phyloP scores from a whole-genome alignment of 140 eudicot genomes.

The Ambrosia hybrid region DNA sequence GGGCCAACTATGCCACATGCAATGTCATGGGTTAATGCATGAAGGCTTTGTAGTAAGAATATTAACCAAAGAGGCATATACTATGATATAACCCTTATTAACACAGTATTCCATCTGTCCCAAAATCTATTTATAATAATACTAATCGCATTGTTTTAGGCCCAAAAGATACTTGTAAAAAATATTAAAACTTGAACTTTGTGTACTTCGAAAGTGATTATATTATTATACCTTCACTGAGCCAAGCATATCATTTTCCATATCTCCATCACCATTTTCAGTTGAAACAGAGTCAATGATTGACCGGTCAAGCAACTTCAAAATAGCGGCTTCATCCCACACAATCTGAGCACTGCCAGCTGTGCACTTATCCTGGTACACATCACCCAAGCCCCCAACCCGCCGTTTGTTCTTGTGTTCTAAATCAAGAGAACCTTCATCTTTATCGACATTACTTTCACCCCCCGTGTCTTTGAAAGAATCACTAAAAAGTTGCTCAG shows the following conservation, averaged over 20 bases:
- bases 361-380: constrained; percentile 81
- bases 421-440: constrained; percentile 42
- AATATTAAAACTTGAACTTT: too few relatives aligned
- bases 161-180: too few relatives aligned
- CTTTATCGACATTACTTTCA: constrained; percentile 49
- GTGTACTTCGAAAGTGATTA: not conserved
- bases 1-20: too few relatives aligned
- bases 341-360: constrained; percentile 60
- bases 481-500: constrained; percentile 80
- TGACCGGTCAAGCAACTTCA: constrained; percentile 90
- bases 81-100: too few relatives aligned
- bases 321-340: constrained; percentile 89
- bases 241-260: constrained; percentile 95
- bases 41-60: too few relatives aligned
- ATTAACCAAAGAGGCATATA: too few relatives aligned
- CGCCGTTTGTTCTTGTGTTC: constrained; percentile 67
- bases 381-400: constrained; percentile 87
- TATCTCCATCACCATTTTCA: constrained; percentile 72
- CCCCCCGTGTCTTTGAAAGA: constrained; percentile 50
- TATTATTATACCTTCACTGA: constrained; percentile 72
- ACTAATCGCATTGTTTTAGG: too few relatives aligned
- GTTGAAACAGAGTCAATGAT: constrained; percentile 51
- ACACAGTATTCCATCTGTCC: too few relatives aligned
- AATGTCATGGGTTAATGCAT: too few relatives aligned
- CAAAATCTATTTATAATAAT: too few relatives aligned